Base-by-base conservation (phyloP, 2,329 filamentous ascomycete species). In the Clonostachys solani region DNA sequence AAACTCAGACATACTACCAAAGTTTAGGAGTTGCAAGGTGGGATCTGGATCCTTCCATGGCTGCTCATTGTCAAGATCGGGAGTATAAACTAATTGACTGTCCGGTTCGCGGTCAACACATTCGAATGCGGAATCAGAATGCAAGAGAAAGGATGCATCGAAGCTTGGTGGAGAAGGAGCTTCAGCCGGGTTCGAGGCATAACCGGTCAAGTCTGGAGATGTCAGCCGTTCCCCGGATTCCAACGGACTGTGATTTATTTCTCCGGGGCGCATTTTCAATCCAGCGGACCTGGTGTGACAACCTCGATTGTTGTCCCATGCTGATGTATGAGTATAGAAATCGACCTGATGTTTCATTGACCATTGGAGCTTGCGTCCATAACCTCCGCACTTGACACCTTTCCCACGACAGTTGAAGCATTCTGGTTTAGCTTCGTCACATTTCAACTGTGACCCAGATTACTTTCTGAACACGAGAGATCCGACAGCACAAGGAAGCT, bases 311-410 rank as follows among this genome's bases (percentile, higher is more conserved):
- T n/a, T 19, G 29, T 12, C 12, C n/a, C 13, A 16, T 23, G 35
- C 15, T 23, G 35, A 13, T 34, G 6, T 16, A 12, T 29, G 37
- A 34, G 12, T 16, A 16, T 15, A n/a, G 12, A 10, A 16, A 35
- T 29, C 12, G 29, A 43, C 10, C 44, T 70, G 67, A 47, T 71
- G 65, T 40, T 71, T 71, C 50, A 66, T 69, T 0, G 68, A 70
- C 68, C 68, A 71, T 36, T 64, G 64, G 42, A 69, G 60, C 17
- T 62, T 60, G 23, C 54, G 54, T 51, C 54, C 54, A 13, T 62
- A 62, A 4, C 59, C 59, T 5, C 54, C 57, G 38, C 59, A 62
- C 12, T 53, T 54, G 15, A 60, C 52, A 6, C 59, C 59, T 35
- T 62, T 62, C 3, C 53, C 51, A 9, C 52, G 48, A 47, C 59